phyloP scores from a whole-genome alignment of 169 alveolate genomes.

The Plasmodium malariae region DNA sequence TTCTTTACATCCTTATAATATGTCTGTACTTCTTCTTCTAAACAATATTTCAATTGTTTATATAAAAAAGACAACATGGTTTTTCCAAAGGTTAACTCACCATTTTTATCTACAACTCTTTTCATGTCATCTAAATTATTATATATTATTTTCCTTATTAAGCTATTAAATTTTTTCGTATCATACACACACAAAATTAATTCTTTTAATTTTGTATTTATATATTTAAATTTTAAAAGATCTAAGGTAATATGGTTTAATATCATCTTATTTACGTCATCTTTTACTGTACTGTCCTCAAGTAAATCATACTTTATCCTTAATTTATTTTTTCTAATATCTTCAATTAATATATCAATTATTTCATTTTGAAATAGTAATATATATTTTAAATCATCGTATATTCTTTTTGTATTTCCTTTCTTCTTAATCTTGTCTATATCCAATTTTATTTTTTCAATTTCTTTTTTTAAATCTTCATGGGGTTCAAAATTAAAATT shows the following conservation, averaged over 20 bases:
- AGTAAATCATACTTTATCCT: conserved; percentile 50
- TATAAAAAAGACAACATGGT: conserved; percentile 59
- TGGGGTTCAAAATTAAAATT: conserved; percentile 56
- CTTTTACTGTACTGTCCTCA: conserved; percentile 59
- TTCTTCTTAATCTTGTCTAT: conserved; percentile 61
- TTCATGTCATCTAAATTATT: conserved; percentile 60
- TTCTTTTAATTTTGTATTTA: conserved; percentile 66
- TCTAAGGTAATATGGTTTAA: conserved; percentile 61
- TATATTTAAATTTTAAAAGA: conserved; percentile 66
- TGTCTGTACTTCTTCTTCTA: conserved; percentile 55
- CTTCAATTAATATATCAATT: conserved; percentile 52
- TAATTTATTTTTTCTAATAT: conserved; percentile 63
- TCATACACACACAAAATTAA: conserved; percentile 68
- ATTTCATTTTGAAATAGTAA: conserved; percentile 69
- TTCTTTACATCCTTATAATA: conserved; percentile 31
- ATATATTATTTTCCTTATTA: conserved; percentile 40
- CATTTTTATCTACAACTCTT: conserved; percentile 37
- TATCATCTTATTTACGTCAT: conserved; percentile 52
- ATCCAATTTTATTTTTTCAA: conserved; percentile 64
- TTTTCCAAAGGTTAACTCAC: conserved; percentile 63
- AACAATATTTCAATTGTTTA: conserved; percentile 52
- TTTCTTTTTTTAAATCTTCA: conserved; percentile 67
- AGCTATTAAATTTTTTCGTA: conserved; percentile 66
- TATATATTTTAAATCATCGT: conserved; percentile 74
- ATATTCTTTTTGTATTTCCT: conserved; percentile 61